Conservation (phyloP, 352 stramenopile genomes). For the Pythium vanterpoolii region DNA sequence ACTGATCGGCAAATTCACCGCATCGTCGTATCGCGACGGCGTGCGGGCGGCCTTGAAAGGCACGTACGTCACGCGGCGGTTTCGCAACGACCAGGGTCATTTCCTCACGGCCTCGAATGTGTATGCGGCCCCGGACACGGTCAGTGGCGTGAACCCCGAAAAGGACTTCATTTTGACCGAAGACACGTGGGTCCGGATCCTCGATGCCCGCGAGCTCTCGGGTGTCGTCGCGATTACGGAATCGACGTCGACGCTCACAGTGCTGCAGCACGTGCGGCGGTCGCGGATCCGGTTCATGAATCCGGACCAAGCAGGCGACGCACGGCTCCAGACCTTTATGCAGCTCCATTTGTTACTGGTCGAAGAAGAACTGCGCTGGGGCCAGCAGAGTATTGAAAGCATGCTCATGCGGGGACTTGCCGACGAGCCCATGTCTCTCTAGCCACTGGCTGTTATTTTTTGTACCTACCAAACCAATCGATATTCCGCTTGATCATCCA, state of each 20-base stretch:
- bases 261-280: conserved; percentile 10
- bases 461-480: no score
- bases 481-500: no score
- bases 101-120: conserved; percentile 2
- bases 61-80: neutral
- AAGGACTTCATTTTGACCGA: conserved; percentile 5
- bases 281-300: conserved; percentile 2
- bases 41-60: neutral
- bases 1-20: neutral
- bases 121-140: neutral
- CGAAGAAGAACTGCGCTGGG: conserved; percentile 3
- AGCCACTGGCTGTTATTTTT: no score
- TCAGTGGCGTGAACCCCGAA: neutral
- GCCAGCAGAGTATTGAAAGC: conserved; percentile 8
- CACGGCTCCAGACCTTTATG: neutral
- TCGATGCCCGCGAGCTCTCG: neutral
- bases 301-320: neutral
- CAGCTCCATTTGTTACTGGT: conserved; percentile 5
- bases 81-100: conserved; percentile 7
- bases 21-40: neutral
- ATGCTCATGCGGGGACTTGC: neutral
- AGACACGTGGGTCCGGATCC: conserved; percentile 6
- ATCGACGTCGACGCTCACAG: neutral
- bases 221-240: neutral
- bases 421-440: no score